Evolutionary conservation across 164 flowering plant genomes (phyloP), one percentile per base, ranked within the genome.

Genomic region (Dillenia suffruticosa): DNA sequence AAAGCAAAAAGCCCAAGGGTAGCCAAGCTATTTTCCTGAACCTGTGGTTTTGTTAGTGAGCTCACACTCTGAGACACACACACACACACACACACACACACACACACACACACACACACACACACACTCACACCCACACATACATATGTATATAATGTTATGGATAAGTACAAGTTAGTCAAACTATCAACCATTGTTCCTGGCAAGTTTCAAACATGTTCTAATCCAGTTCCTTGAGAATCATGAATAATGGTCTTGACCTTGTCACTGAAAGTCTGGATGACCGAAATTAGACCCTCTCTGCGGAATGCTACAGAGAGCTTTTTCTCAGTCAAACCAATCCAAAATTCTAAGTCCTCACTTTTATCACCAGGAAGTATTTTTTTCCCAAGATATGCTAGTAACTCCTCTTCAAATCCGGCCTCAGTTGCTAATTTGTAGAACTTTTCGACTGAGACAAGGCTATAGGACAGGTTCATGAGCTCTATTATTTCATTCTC

Each of bases 1-100:
- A 68, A 83, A 56, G 89, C 83, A 73, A 87, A 84, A 54, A 84
- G 70, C 54, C 88, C 92, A n/a, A 84, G 74, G 46, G 77, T 74
- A 59, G 85, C 84, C 67, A 87, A 74, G 68, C 60, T 71, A 51
- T 62, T 70, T 46, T 75, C 78, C 57, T 68, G 67, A 69, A 70
- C 74, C 85, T 82, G 75, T 46, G 22, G 22, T 19, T 19, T 19
- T 19, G 22, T 19, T 19, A 19, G 22, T 19, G 22, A 19, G 22
- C 22, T 19, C 22, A 19, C 22, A 19, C 22, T 19, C 1, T 19
- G 22, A 19, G 1, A 19, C 1, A 19, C 1, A 1, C 1, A 19
- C 22, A 19, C 22, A 19, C 22, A 19, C 22, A 19, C 22, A 19
- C 22, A 19, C 1, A 19, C 1, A 1, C 22, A 19, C 22, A n/a